Evolutionary conservation across 352 stramenopile genomes (phyloP), one percentile per base, ranked within the genome.

Genomic region (Globisporangium nodosum): DNA sequence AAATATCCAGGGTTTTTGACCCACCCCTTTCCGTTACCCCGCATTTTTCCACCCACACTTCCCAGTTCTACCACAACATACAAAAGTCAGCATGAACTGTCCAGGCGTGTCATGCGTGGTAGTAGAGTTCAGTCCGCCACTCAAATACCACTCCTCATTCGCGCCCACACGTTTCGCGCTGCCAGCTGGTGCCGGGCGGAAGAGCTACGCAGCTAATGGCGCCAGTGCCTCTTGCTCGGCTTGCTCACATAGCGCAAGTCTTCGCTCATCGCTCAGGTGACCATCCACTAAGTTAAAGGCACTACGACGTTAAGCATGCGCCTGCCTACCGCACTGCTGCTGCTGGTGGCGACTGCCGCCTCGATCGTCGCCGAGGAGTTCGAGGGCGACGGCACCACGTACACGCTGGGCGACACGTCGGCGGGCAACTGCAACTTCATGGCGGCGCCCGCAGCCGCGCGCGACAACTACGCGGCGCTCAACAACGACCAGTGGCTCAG

Each of bases 401-500:
- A 88, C 65, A 76, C 64, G n/a, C 71, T 88, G 3, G 60, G 58
- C n/a, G 49, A 75, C 43, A 62, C 72, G 13, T 78, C 62, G 18
- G 42, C 54, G 0, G 75, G 78, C 52, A 87, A 84, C 62, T 73
- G 66, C 50, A 73, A 73, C 49, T 73, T 73, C 48, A 73, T 73
- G 66, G 35, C 39, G 5, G 49, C 49, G 40, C 49, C 49, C 0
- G 39, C 51, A 0, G 57, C 39, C 16, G 57, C 30, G 57, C 57
- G 50, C 70, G 69, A 54, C 24, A 75, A 87, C 68, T 88, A 91
- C 58, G 81, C 74, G n/a, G 81, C 81, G 5, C 57, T 91, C 33
- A 91, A 89, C 59, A 66, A 80, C 64, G 63, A 74, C 6, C 81
- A 91, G 66, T 91, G 80, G 78, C 59, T 77, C 58, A 61, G 63